Evolutionary conservation across 768 basidiomycete genomes (phyloP), one percentile per base, ranked within the genome.

Genomic region (Tricholoma terreum): DNA sequence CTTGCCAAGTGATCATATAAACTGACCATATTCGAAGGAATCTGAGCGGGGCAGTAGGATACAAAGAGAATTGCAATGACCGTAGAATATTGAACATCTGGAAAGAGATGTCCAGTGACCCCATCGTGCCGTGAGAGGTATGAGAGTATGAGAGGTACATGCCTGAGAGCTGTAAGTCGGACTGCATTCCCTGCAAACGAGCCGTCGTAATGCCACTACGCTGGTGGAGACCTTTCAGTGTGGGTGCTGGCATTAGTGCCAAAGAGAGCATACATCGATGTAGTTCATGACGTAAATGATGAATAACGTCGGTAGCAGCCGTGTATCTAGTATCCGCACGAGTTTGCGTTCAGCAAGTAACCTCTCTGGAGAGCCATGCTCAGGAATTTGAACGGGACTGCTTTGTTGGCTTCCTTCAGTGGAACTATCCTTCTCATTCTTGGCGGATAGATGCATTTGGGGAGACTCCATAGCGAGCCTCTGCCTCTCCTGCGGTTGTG

Each of bases 231-330:
- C 40, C 12, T 11, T 8, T 49, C n/a, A 31, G 12, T 50, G 34
- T 54, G 10, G 40, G 10, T 3, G 34, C 17, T 35, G 1, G n/a
- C 34, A 5, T 9, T 12, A 27, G 21, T n/a, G 24, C 10, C 34
- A 15, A 17, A 51, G 24, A 22, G 12, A 11, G 65, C 74, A 59
- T 58, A 86, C 85, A 67, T 86, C 85, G 58, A 87, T 85, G 60
- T 84, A 86, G 60, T 87, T 87, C 82, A 87, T 81, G 57, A 87
- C 77, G 61, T 74, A 86, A 33, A 87, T 83, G 55, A 85, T 54
- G n/a, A 84, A 71, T 42, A 87, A 78, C 0, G 81, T 82, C 0
- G 83, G 83, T 46, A 89, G 63, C 6, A 87, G 68, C 31, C 84
- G 74, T 56, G 62, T 67, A 60, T 87, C 86, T 51, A 89, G 74